Percentiles rank a stretch among this genome's conserved stretches.
Conservation (phyloP, 441 rosid genomes). For the Mallotus japonicus region DNA sequence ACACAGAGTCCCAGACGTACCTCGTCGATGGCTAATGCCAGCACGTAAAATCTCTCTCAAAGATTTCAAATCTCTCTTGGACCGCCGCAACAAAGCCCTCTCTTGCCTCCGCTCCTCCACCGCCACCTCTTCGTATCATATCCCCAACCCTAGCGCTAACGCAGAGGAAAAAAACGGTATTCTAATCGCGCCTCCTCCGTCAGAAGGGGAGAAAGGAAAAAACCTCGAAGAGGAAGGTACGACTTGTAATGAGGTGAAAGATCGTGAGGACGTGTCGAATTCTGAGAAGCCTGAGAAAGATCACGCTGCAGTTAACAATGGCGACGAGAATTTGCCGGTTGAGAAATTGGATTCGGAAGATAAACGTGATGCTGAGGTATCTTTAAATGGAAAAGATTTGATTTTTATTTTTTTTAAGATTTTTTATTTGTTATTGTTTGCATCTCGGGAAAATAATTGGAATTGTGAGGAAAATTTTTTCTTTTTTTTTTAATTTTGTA, state of each 20-base stretch:
- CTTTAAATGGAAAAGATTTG: not conserved
- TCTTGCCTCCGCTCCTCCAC: slow-evolving; percentile 39
- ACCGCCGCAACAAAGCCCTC: slow-evolving; percentile 67
- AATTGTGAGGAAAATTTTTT: not conserved
- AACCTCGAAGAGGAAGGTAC: slow-evolving; percentile 5
- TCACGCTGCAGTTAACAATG: not conserved
- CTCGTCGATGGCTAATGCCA: slow-evolving; percentile 84
- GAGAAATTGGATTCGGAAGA: not conserved
- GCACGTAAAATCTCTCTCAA: slow-evolving; percentile 49
- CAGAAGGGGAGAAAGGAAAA: slow-evolving; percentile 17
- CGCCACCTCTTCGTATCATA: slow-evolving; percentile 27
- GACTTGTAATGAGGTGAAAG: slow-evolving; percentile 17
- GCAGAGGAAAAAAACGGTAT: slow-evolving; percentile 16
- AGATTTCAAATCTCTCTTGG: slow-evolving; percentile 60
- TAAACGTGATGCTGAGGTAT: not conserved
- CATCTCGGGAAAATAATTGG: too few species aligned
- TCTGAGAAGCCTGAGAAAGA: not conserved
- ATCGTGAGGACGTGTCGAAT: slow-evolving; percentile 4
- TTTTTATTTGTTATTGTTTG: too few species aligned
- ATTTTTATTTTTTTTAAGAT: not conserved
- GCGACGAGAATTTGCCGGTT: not conserved
- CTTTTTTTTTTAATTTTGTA: not conserved
- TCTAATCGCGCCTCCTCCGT: slow-evolving; percentile 18
- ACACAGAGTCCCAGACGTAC: slow-evolving; percentile 71
- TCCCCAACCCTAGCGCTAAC: slow-evolving; percentile 36